phyloP scores from a whole-genome alignment of 2,329 filamentous ascomycete species.

The Thyridium curvatum region DNA sequence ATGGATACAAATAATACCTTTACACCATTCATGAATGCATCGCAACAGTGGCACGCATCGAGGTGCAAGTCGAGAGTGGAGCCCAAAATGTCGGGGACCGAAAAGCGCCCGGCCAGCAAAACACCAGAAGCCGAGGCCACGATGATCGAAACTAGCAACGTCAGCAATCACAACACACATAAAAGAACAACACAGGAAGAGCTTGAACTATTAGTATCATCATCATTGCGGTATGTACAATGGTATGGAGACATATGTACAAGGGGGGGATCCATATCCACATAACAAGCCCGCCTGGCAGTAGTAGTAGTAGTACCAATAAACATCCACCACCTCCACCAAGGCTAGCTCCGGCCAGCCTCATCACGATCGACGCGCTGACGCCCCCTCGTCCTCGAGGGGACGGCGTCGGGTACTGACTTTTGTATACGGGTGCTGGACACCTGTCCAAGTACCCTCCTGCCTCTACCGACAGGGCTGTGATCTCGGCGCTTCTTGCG shows the following conservation, averaged over 20 bases:
- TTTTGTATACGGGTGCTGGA: conserved; percentile 44
- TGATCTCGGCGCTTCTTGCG: conserved; percentile 22
- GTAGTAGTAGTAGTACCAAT: background rate
- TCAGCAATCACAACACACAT: no score
- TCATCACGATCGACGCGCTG: conserved; percentile 21
- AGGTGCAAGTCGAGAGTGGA: no score
- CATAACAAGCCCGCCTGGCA: background rate
- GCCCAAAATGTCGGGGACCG: no score
- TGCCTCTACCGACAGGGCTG: conserved; percentile 21
- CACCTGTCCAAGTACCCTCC: conserved; percentile 39
- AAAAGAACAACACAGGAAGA: no score
- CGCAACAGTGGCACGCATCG: no score
- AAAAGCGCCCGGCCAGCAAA: no score
- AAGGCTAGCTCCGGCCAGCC: background rate
- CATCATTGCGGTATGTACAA: conserved; percentile 15
- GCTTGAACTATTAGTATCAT: background rate
- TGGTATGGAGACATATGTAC: conserved; percentile 25
- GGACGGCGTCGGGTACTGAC: conserved; percentile 29
- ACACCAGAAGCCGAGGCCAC: no score
- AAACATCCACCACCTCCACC: conserved; percentile 1
- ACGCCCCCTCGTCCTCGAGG: conserved; percentile 33
- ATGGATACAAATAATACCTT: no score
- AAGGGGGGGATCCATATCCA: conserved; percentile 8
- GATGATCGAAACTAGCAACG: no score
- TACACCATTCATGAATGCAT: no score